A percentile compares a stretch with the other conserved stretches of the same genome.
Evolutionary conservation across 345 rosid species (phyloP).

Genomic region (Dovyalis caffra): DNA sequence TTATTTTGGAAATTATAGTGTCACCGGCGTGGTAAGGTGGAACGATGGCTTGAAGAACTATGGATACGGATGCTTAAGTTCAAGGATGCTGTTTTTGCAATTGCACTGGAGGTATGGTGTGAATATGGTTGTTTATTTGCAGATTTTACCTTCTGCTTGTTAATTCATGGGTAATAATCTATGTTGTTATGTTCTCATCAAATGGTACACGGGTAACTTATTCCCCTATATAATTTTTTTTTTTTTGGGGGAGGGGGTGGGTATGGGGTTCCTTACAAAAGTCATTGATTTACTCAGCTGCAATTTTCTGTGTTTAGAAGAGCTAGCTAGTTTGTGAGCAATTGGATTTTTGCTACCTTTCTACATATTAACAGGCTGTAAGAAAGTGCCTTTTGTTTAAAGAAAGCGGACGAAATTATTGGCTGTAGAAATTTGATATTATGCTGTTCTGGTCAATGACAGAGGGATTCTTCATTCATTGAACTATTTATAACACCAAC

Average conservation of each 20-base stretch:
- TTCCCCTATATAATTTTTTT: too few species aligned
- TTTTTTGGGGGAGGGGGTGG: too few species aligned
- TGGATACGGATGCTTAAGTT: constrained; percentile 84
- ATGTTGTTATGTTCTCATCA: too few species aligned
- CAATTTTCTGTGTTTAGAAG: too few species aligned
- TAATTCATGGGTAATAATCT: too few species aligned
- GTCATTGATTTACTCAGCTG: background rate
- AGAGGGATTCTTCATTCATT: too few species aligned
- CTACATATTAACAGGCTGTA: background rate
- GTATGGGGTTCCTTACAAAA: background rate
- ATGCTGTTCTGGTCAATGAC: too few species aligned
- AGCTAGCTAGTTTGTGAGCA: background rate
- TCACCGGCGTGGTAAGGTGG: constrained; percentile 62
- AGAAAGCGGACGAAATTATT: background rate
- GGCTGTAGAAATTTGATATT: background rate
- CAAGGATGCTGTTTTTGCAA: constrained; percentile 63
- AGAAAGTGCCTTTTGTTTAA: background rate
- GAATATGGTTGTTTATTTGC: background rate
- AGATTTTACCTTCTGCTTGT: background rate
- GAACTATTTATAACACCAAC: too few species aligned
- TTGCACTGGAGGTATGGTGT: constrained; percentile 62
- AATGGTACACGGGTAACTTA: too few species aligned
- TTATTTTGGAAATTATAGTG: constrained; percentile 40
- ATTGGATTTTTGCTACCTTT: background rate
- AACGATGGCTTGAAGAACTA: constrained; percentile 71